Evolutionary conservation across 2,329 filamentous ascomycete genomes (phyloP).

Genomic region (Cytospora paraplurivora): DNA sequence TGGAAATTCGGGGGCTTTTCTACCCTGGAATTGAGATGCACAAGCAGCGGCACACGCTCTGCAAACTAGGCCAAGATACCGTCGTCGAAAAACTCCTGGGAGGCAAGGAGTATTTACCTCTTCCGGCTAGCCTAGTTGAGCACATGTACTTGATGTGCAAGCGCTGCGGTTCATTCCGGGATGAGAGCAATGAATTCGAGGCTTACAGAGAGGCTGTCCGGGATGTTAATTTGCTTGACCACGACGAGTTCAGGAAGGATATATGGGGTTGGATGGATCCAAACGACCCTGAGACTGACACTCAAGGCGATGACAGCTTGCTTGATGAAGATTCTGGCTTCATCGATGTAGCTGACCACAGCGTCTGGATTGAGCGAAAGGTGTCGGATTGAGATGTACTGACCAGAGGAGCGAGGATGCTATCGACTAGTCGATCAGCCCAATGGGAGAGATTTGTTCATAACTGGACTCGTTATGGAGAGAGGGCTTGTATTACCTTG

Average conservation of each 20-base stretch:
- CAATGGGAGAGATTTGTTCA: too few species aligned
- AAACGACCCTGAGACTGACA: neutral
- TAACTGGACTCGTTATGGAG: too few species aligned
- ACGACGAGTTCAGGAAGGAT: conserved; percentile 18
- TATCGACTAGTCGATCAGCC: neutral
- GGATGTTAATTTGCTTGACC: conserved; percentile 7
- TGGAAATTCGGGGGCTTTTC: conserved; percentile 24
- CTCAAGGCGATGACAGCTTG: neutral
- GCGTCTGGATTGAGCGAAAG: conserved; percentile 1
- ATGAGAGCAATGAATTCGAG: conserved; percentile 22
- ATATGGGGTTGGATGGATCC: conserved; percentile 21
- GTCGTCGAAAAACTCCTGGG: conserved; percentile 10
- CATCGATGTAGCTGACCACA: conserved; percentile 1
- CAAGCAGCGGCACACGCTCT: conserved; percentile 24
- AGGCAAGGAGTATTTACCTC: conserved; percentile 5
- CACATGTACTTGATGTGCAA: conserved; percentile 24
- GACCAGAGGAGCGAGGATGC: neutral
- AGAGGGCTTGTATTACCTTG: too few species aligned
- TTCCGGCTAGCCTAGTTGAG: conserved; percentile 20
- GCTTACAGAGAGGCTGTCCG: conserved; percentile 17
- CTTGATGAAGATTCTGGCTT: conserved; percentile 16
- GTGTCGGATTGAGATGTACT: neutral
- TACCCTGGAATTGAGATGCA: conserved; percentile 20
- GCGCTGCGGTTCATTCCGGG: conserved; percentile 1
- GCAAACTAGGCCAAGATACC: conserved; percentile 24